phyloP scores from a whole-genome alignment of 2,329 filamentous ascomycete genomes.

The Penicillium sp. region DNA sequence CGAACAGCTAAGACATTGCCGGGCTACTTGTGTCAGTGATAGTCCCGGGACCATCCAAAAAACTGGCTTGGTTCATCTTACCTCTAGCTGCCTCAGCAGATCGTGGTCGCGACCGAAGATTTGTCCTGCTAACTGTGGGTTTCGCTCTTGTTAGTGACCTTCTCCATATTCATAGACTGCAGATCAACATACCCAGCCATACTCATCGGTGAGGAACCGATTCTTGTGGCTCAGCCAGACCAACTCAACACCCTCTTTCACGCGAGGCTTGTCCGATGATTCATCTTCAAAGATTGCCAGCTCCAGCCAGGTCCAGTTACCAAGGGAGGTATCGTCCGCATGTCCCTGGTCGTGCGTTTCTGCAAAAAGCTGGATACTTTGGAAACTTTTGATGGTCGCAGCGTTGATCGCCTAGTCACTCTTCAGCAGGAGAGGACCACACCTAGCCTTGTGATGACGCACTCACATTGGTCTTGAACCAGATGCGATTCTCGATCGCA shows the following conservation, averaged over 20 bases:
- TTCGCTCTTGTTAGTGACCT: neutral
- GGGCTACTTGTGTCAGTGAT: neutral
- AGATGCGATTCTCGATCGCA: neutral
- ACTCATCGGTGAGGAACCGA: conserved; percentile 1
- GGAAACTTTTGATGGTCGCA: neutral
- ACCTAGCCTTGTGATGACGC: neutral
- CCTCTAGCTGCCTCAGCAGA: neutral
- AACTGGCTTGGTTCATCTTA: neutral
- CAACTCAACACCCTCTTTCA: conserved; percentile 5
- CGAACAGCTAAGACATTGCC: neutral
- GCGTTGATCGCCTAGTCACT: neutral
- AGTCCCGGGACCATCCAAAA: neutral
- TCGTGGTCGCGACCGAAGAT: neutral
- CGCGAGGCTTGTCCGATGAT: neutral
- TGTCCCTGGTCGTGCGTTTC: neutral
- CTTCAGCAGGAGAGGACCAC: neutral
- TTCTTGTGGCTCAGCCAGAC: conserved; percentile 12
- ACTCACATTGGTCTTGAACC: conserved; percentile 1
- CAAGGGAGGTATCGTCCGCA: neutral
- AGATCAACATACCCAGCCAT: conserved; percentile 4
- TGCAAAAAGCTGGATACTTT: neutral
- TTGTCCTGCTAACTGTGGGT: neutral
- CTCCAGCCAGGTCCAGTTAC: conserved; percentile 12
- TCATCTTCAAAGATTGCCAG: conserved; percentile 10
- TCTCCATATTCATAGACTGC: no score